A percentile compares a stretch with the other conserved stretches of the same genome.
phyloP scores from a whole-genome alignment of 192 early-diverging fungal species.

The Backusella luteola region DNA sequence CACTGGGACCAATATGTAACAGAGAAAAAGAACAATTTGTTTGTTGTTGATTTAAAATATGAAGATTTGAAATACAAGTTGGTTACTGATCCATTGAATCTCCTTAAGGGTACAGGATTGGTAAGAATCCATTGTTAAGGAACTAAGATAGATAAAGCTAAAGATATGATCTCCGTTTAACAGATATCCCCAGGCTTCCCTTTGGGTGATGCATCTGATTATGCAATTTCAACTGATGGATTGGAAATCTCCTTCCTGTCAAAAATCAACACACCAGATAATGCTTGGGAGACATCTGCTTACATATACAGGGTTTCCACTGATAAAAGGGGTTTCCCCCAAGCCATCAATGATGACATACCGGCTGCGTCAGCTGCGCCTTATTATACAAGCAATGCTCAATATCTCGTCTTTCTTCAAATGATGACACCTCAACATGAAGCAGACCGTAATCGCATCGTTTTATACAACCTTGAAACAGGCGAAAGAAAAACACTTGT shows the following conservation, averaged over 20 bases:
- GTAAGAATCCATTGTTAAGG: not conserved
- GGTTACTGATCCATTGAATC: slow-evolving; percentile 48
- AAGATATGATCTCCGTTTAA: not conserved
- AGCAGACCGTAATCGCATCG: slow-evolving; percentile 71
- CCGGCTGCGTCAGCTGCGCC: slow-evolving; percentile 63
- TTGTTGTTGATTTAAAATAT: slow-evolving; percentile 42
- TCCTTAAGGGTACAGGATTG: slow-evolving; percentile 49
- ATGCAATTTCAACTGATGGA: slow-evolving; percentile 66
- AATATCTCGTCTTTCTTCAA: slow-evolving; percentile 66
- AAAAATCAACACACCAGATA: slow-evolving; percentile 56
- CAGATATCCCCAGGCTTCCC: slow-evolving; percentile 48
- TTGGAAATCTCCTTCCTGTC: slow-evolving; percentile 65
- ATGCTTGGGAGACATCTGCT: slow-evolving; percentile 77
- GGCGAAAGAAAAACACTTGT: slow-evolving; percentile 45
- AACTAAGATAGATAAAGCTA: not conserved
- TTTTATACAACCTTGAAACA: slow-evolving; percentile 47
- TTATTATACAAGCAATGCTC: slow-evolving; percentile 59
- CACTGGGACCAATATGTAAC: slow-evolving; percentile 77
- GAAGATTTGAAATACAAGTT: slow-evolving; percentile 38
- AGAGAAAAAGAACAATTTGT: slow-evolving; percentile 62
- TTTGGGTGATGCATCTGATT: slow-evolving; percentile 59
- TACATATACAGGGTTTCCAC: slow-evolving; percentile 65
- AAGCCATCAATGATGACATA: slow-evolving; percentile 41
- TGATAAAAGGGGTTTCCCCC: slow-evolving; percentile 41
- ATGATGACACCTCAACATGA: slow-evolving; percentile 71